These are phyloP conservation scores for Dothideomycetidae sp. DNA, from an alignment of 2,329 filamentous ascomycete genomes.

Conservation along the genomic window DNA sequence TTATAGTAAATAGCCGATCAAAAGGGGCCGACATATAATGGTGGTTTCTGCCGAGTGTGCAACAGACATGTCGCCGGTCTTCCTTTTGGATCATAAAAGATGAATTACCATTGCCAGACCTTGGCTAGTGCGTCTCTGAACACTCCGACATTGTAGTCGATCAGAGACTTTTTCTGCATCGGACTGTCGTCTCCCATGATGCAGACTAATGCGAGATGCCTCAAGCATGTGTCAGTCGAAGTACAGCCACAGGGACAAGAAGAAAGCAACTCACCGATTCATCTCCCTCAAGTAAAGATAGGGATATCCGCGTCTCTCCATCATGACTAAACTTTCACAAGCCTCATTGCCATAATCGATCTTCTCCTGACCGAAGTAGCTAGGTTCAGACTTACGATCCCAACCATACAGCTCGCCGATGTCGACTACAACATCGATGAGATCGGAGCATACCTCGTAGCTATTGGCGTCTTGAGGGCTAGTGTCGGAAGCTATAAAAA, in stretches of 20 bases:
- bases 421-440: slow-evolving; percentile 96
- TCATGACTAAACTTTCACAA: slow-evolving; percentile 47
- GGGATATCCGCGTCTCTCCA: slow-evolving; percentile 44
- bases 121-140: slow-evolving; percentile 65
- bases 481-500: slow-evolving; percentile 94
- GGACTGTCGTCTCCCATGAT: slow-evolving; percentile 73
- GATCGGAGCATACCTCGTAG: slow-evolving; percentile 97
- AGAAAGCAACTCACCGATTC: slow-evolving; percentile 49
- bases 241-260: slow-evolving; percentile 1
- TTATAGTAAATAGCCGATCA: no score
- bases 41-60: no score
- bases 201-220: slow-evolving; percentile 66
- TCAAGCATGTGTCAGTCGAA: slow-evolving; percentile 17
- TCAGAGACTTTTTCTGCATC: slow-evolving; percentile 68
- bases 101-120: slow-evolving; percentile 49
- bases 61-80: no score
- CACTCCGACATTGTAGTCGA: slow-evolving; percentile 77
- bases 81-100: no score
- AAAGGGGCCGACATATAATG: no score
- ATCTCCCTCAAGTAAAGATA: slow-evolving; percentile 52
- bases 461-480: slow-evolving; percentile 86
- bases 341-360: slow-evolving; percentile 34
- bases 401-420: slow-evolving; percentile 91
- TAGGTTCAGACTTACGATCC: slow-evolving; percentile 20
- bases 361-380: slow-evolving; percentile 12